phyloP scores from a whole-genome alignment of 371 early-diverging fungal genomes.

The Lichtheimia ornata region DNA sequence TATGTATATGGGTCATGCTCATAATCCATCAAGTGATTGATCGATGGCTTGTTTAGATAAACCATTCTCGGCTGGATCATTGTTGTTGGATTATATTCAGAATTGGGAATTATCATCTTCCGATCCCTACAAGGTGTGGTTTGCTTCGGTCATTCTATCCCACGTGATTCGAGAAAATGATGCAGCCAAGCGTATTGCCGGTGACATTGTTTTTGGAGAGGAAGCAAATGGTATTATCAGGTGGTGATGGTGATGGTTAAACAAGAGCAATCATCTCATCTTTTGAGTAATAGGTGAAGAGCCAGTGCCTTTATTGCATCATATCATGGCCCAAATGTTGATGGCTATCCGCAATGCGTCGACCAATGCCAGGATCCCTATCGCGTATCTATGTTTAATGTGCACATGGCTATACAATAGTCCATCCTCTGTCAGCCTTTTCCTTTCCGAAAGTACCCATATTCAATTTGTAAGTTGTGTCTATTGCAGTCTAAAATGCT shows the following conservation, averaged over 20 bases:
- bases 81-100: slow-evolving; percentile 75
- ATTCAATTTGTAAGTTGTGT: slow-evolving; percentile 77
- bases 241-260: background rate
- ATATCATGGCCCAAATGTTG: slow-evolving; percentile 61
- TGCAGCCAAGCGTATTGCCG: slow-evolving; percentile 74
- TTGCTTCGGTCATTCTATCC: slow-evolving; percentile 81
- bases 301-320: slow-evolving; percentile 59
- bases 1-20: slow-evolving; percentile 5
- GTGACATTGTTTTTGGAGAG: slow-evolving; percentile 75
- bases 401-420: slow-evolving; percentile 85
- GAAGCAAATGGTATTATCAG: slow-evolving; percentile 50
- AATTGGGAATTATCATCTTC: slow-evolving; percentile 69
- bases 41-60: slow-evolving; percentile 35
- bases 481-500: background rate
- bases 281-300: slow-evolving; percentile 43
- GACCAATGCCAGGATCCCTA: slow-evolving; percentile 66
- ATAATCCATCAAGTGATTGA: background rate
- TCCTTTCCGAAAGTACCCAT: slow-evolving; percentile 87
- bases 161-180: slow-evolving; percentile 75
- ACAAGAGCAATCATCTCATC: background rate
- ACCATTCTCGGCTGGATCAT: slow-evolving; percentile 86
- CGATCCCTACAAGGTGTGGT: slow-evolving; percentile 90
- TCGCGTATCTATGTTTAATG: slow-evolving; percentile 73
- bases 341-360: slow-evolving; percentile 56
- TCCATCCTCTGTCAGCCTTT: slow-evolving; percentile 74